phyloP scores from a whole-genome alignment of 2,329 filamentous ascomycete genomes.

The Macrophomina phaseolina region DNA sequence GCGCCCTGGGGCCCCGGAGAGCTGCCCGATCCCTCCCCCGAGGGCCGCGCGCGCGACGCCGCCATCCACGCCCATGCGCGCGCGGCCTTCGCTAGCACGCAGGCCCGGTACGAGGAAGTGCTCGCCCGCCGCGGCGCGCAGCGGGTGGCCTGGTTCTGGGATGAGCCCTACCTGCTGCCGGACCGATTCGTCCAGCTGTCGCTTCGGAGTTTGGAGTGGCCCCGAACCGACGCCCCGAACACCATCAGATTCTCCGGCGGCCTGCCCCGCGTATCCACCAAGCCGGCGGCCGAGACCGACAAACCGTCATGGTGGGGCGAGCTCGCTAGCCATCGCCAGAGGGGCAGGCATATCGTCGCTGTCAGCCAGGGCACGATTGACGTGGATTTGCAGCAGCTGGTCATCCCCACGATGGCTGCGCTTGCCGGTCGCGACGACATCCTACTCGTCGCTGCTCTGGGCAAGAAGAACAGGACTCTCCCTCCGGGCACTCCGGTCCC shows the following conservation, averaged over 20 bases:
- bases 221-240: slow-evolving; percentile 43
- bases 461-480: slow-evolving; percentile 38
- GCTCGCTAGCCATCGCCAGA: slow-evolving; percentile 48
- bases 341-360: slow-evolving; percentile 49
- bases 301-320: slow-evolving; percentile 55
- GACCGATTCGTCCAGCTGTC: slow-evolving; percentile 44
- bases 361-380: slow-evolving; percentile 58
- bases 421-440: slow-evolving; percentile 51
- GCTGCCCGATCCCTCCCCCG: slow-evolving; percentile 29
- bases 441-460: slow-evolving; percentile 45
- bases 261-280: slow-evolving; percentile 28
- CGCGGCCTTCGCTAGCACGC: slow-evolving; percentile 29
- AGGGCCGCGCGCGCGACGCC: slow-evolving; percentile 30
- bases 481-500: slow-evolving; percentile 39
- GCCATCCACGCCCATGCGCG: slow-evolving; percentile 27
- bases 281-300: slow-evolving; percentile 27
- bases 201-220: slow-evolving; percentile 45
- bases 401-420: slow-evolving; percentile 53
- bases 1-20: slow-evolving; percentile 32
- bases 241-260: slow-evolving; percentile 53
- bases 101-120: slow-evolving; percentile 32
- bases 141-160: slow-evolving; percentile 30
- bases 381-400: slow-evolving; percentile 47
- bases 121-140: slow-evolving; percentile 30
- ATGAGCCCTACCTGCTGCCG: slow-evolving; percentile 33